Base-by-base conservation (phyloP, 495 filamentous ascomycete genomes). In the Trichoderma reesei region DNA sequence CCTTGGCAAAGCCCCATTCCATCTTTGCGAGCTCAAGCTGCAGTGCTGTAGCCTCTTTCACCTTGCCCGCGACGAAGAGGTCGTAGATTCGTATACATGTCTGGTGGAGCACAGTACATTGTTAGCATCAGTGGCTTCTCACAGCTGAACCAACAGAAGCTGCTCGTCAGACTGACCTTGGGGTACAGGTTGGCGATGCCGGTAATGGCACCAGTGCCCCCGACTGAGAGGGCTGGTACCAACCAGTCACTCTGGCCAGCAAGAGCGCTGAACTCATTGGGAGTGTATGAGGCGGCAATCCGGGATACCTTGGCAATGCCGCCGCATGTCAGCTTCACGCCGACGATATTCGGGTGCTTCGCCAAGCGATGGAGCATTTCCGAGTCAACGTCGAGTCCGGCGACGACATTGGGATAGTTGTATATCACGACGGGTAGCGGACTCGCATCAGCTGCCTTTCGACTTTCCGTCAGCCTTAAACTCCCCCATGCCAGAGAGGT, bases 1-100 rank as follows among this genome's bases (percentile, higher is more conserved):
- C 72, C 60, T 76, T 77, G 11, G 63, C 75, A 61, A 80, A 72
- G 13, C 73, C 78, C 72, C 74, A 76, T 68, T 80, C 76, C 7
- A 70, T 66, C 8, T 67, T 65, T 2, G 74, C 69, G 9, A 77
- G 65, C 61, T 74, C 68, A 37, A 71, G 68, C 68, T 78, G 77
- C 18, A 74, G 60, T 39, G 72, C 66, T 41, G 69, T 65, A 10
- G 78, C 76, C 64, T 79, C 72, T 14, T 71, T 65, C 36, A 65
- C 61, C 64, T 76, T 75, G 18, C 74, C 76, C n/a, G 66, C 42
- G 13, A 51, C 63, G 60, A 67, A 73, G 13, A 76, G 66, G 41
- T 74, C 64, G 65, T 71, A 78, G 3, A 79, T 63, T 59, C 76
- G 69, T 38, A 75, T 68, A 60, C 71, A 69, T 16, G 65, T 59